Evolutionary conservation across 768 basidiomycete species (phyloP).

Genomic region (Ramaria sp.): DNA sequence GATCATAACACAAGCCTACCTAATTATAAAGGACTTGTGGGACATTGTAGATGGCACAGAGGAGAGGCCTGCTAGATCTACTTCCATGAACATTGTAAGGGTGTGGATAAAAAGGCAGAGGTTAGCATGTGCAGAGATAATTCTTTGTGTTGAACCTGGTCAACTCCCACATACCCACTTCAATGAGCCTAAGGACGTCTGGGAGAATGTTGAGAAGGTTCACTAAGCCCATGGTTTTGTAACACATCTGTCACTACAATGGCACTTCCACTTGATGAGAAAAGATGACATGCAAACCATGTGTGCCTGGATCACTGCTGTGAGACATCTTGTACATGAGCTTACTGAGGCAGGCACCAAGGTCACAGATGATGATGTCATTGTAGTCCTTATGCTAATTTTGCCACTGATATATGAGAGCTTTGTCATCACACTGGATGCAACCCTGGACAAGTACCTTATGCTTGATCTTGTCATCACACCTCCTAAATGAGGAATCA

Average conservation of each 20-base stretch:
- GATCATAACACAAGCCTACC: too few species aligned
- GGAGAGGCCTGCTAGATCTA: too few species aligned
- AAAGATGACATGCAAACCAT: constrained; percentile 15
- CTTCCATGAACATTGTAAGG: background rate
- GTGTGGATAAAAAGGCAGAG: background rate
- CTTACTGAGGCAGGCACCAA: constrained; percentile 14
- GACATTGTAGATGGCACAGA: too few species aligned
- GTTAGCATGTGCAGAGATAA: constrained; percentile 16
- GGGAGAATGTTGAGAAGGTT: constrained; percentile 16
- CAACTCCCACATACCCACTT: constrained; percentile 17
- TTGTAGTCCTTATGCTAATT: constrained; percentile 23
- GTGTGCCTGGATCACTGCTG: constrained; percentile 18
- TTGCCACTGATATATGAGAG: too few species aligned
- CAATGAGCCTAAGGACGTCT: constrained; percentile 15
- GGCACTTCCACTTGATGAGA: constrained; percentile 14
- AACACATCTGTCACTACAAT: constrained; percentile 14
- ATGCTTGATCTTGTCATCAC: too few species aligned
- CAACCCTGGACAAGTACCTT: too few species aligned
- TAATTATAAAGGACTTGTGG: too few species aligned
- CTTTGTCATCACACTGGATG: too few species aligned
- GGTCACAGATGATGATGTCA: constrained; percentile 18
- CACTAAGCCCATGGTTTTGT: constrained; percentile 21
- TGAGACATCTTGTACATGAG: constrained; percentile 12
- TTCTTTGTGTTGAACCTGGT: constrained; percentile 15
- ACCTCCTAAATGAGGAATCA: too few species aligned